Base-by-base conservation (phyloP, 2,329 filamentous ascomycete species). In the Talaromyces funiculosus region DNA sequence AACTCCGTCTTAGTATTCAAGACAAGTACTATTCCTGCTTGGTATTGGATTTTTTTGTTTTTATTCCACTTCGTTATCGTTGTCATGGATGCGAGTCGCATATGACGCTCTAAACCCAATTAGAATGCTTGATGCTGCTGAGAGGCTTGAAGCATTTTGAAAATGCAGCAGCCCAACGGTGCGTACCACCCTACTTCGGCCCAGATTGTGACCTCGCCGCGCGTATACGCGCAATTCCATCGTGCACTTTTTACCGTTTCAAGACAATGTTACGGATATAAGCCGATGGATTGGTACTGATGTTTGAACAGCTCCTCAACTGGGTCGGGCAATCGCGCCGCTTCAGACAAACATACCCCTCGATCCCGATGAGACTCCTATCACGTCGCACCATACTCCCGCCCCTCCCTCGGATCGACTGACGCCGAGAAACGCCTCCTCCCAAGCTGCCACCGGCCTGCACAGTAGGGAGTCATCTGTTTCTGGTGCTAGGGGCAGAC, bases 401-500 rank as follows among this genome's bases (percentile, higher is more conserved):
- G 64, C 73, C 64, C 72, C 74, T 61, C 68, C 72, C 61, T 66
- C 73, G 59, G 75, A 77, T 60, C 72, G 73, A 51, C 66, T 74
- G 61, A 69, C 69, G 29, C 69, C 71, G 35, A 72, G 73, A 65
- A 74, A 72, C 56, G 69, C 71, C 56, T 74, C 72, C 53, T 71
- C 73, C 14, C 70, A 72, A 55, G 70, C 69, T 57, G 68, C 75
- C 60, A 76, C 71, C 57, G 70, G 69, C 56, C 68, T 75, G 59
- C 77, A 79, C 62, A 76, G 73, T 61, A 74, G 77, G 65, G 77
- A 80, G 66, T 67, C 75, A 42, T 80, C 77, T 59, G 64, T 74
- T 51, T 74, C 72, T 49, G 57, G 54, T 43, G 12, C 53, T 31
- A 73, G 77, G 71, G 77, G 77, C 61, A 71, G 77, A 69, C 66